Percentiles rank a stretch among this genome's conserved stretches.
phyloP scores from a whole-genome alignment of 75 land plant species.

The Pinus taeda region DNA sequence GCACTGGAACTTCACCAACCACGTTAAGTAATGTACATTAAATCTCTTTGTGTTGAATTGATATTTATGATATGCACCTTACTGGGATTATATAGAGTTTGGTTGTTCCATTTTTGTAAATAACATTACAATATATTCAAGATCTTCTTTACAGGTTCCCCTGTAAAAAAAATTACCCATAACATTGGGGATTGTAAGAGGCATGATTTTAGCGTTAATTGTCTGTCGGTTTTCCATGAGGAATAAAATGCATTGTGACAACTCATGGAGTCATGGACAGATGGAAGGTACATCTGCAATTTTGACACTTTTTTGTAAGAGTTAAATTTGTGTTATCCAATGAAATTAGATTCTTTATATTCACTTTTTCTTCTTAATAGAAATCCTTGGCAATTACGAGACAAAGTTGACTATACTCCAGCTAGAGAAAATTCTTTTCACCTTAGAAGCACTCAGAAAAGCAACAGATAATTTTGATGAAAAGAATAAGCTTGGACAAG shows the following conservation, averaged over 20 bases:
- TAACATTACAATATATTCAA: too few relatives aligned
- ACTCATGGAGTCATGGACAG: neutral
- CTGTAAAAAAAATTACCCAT: neutral
- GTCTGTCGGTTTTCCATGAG: neutral
- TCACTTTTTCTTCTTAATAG: neutral
- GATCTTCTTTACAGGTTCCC: neutral
- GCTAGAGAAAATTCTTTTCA: neutral
- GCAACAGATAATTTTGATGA: conserved; percentile 1
- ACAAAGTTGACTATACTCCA: neutral
- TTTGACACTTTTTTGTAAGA: too few relatives aligned
- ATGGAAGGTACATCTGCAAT: too few relatives aligned
- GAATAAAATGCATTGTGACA: neutral
- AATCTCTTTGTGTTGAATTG: too few relatives aligned
- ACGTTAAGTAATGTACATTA: too few relatives aligned
- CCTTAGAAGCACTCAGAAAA: neutral
- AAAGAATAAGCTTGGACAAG: conserved; percentile 16
- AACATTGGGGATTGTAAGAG: neutral
- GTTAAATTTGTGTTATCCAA: too few relatives aligned
- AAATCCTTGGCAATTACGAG: too few relatives aligned
- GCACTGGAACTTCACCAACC: too few relatives aligned
- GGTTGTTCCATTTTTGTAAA: too few relatives aligned
- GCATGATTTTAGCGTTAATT: neutral
- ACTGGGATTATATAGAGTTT: too few relatives aligned
- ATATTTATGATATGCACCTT: too few relatives aligned
- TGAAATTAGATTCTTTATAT: too few relatives aligned